Base-by-base conservation (phyloP, 352 stramenopile genomes). In the Phytopythium kandeliae region DNA sequence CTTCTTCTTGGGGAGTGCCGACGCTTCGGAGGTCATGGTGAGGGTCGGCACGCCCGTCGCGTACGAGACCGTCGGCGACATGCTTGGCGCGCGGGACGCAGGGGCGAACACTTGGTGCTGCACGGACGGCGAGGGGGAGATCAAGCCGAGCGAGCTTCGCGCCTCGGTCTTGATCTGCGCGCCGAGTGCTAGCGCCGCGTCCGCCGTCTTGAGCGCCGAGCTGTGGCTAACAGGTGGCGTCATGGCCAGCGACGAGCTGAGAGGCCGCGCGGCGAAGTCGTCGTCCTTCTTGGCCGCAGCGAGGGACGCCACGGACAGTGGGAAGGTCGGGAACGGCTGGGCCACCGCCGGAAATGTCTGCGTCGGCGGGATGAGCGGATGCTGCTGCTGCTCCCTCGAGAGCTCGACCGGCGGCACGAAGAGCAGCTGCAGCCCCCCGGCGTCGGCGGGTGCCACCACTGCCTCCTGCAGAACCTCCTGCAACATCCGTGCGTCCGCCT, bases 1-100 rank as follows among this genome's bases (percentile, higher is more conserved):
- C 55, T 89, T 92, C 55, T 85, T 84, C 33, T 73, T 67, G 1
- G 54, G 48, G 3, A 63, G 58, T 37, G 22, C 24, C 6, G 36
- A 36, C 2, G 56, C 37, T 17, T 51, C 31, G 22, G 54, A 30
- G 12, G 51, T 21, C 16, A 25, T 28, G 4, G 51, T 22, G 10
- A 25, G 21, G 4, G 52, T 53, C n/a, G 51, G 25, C 4, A 51
- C 45, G 3, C 45, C 45, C 61, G 50, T 34, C 48, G 21, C n/a
- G 44, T n/a, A 53, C 46, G 30, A 40, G 24, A 25, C 33, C 11
- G 48, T 45, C 40, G 48, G 24, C 9, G 45, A 24, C 5, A 15
- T 42, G 16, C 41, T 52, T 21, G 48, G 30, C 17, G 16, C 26
- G 17, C 19, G 19, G 19, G 24, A 6, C 9, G 45, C 26, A 2